Evolutionary conservation across 768 basidiomycete species (phyloP), one percentile per base, ranked within the genome.

Genomic region (Dioszegia crocea): DNA sequence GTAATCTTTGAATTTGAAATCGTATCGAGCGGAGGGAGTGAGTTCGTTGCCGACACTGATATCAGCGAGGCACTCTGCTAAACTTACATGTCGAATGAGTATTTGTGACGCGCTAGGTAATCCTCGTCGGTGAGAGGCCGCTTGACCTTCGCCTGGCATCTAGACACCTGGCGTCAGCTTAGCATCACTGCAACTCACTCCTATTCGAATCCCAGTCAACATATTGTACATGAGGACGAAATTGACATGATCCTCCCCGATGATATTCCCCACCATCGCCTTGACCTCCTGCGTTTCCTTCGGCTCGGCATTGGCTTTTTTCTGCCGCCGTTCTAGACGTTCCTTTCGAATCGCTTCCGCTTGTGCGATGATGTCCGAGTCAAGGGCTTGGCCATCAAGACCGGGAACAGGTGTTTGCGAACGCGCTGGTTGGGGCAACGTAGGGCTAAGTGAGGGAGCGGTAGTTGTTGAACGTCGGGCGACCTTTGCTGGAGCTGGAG

Each of bases 201-300:
- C 93, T 66, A 92, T 91, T 40, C 96, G 84, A 61, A 99, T 99
- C 4, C 96, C 96, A 3, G 96, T 99, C 70, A 99, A 82, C 96
- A 99, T 99, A 80, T 99, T 98, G 80, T 98, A 99, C 96, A 98
- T 98, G 71, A 99, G 80, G 59, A 98, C 89, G 67, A 97, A 99
- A 80, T 99, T 99, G 77, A 88, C 93, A 78, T 99, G 96, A 70
- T 86, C 94, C 76, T 97, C 93, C n/a, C 91, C 90, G 64, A 99
- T 96, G 65, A 98, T 79, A 76, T 98, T 98, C 0, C 96, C 96
- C 0, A 97, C 89, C 12, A 93, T 78, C 3, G 87, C 86, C 53
- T 75, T 79, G 27, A 83, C 79, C 48, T 85, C 84, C 19, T 82
- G 26, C 26, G 39, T 41, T 27, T 44, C 33, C 14, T 46, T 33